Evolutionary conservation across 1,139 yeast species (phyloP), one percentile per base, ranked within the genome.

Genomic region (Groenewaldozyma auringiensis): DNA sequence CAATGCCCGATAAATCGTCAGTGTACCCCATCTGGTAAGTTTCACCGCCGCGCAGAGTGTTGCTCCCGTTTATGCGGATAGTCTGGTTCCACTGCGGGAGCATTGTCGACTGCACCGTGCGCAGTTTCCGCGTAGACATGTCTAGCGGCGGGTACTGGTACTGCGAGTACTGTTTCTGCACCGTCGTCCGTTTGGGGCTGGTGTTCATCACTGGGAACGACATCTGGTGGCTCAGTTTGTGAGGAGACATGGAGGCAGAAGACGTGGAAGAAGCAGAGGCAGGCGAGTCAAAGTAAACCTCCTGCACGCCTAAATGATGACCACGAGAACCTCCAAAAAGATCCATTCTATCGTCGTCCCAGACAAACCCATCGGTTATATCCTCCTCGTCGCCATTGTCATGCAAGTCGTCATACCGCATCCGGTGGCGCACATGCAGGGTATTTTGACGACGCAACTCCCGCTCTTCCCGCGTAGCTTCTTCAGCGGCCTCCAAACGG

Each of bases 301-400:
- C 11, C 11, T 25, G 29, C n/a, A n/a, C n/a, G n/a, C n/a, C n/a
- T n/a, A n/a, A n/a, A n/a, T n/a, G n/a, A n/a, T n/a, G n/a, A n/a
- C n/a, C n/a, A n/a, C n/a, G n/a, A n/a, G n/a, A n/a, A n/a, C n/a
- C n/a, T 21, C 42, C 25, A 42, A 42, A 16, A 11, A 51, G 16
- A 21, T 43, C 46, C 8, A 8, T 13, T 4, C 35, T 39, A 6
- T 39, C 47, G 18, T 52, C 48, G 3, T 37, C 42, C 6, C 44
- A 31, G 11, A 60, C 64, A 40, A 58, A 47, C n/a, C 60, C 61
- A 8, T 56, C 55, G 21, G 56, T 47, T 29, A 51, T 48, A 34
- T 50, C 60, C 22, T 50, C 51, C 9, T 40, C 37, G n/a, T 29
- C 42, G 3, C 39, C 40, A 13, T 25, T 16, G n/a, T 39, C 18